These are phyloP conservation scores for Triglochin maritima DNA, from an alignment of 106 monocot species.

Conservation along the genomic window DNA sequence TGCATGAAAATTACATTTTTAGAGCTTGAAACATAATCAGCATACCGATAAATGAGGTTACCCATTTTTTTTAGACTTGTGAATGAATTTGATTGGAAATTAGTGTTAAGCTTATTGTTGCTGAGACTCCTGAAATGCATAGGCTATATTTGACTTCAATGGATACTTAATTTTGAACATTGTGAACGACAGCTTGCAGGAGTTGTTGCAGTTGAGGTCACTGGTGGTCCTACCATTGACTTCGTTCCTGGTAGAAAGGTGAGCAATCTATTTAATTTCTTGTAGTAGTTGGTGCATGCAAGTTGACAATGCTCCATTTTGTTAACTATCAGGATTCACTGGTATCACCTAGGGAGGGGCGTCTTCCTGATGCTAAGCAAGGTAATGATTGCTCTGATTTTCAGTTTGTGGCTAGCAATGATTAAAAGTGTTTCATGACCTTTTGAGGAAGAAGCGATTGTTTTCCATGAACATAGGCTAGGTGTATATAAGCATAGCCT, in stretches of 20 bases:
- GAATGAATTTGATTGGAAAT: background rate
- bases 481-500: too few relatives aligned
- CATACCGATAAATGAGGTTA: background rate
- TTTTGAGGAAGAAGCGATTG: too few relatives aligned
- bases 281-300: background rate
- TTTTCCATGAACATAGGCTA: too few relatives aligned
- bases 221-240: constrained; percentile 54
- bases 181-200: constrained; percentile 63
- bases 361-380: constrained; percentile 91
- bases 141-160: background rate
- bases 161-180: background rate
- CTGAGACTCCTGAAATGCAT: too few relatives aligned
- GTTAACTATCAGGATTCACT: constrained; percentile 63
- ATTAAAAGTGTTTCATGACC: too few relatives aligned
- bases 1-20: background rate
- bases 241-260: constrained; percentile 88
- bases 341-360: constrained; percentile 70
- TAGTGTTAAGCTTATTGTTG: too few relatives aligned
- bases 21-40: background rate
- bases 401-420: too few relatives aligned
- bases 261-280: constrained; percentile 1
- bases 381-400: constrained; percentile 20
- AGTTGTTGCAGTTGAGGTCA: constrained; percentile 75
- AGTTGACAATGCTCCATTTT: background rate
- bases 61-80: background rate